Percentiles rank a stretch among this genome's conserved stretches.
Conservation (phyloP, 805 yeast species). For the Candida nanaspora region DNA sequence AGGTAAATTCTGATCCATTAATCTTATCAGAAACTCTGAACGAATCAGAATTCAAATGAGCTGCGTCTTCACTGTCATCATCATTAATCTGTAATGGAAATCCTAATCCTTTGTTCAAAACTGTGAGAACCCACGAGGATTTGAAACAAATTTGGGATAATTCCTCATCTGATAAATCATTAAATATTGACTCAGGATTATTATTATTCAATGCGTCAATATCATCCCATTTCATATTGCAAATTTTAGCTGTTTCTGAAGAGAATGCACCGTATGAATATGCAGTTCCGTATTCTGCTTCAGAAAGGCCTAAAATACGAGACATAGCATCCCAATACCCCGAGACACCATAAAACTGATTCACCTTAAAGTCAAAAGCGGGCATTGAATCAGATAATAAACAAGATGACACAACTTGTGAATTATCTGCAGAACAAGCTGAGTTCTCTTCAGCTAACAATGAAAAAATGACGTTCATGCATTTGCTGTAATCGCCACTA, state of each 20-base stretch:
- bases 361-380: slow-evolving; percentile 46
- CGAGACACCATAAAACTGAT: slow-evolving; percentile 57
- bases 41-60: slow-evolving; percentile 21
- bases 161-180: slow-evolving; percentile 34
- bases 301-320: slow-evolving; percentile 31
- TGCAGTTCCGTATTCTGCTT: slow-evolving; percentile 23
- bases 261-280: slow-evolving; percentile 40
- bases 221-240: slow-evolving; percentile 34
- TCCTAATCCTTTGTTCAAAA: slow-evolving; percentile 55
- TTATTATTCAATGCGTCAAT: slow-evolving; percentile 28
- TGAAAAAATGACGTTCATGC: slow-evolving; percentile 41
- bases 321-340: slow-evolving; percentile 61
- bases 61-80: slow-evolving; percentile 24
- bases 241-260: slow-evolving; percentile 37
- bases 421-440: slow-evolving; percentile 12
- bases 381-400: slow-evolving; percentile 47
- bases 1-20: slow-evolving; percentile 76
- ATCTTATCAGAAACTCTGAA: slow-evolving; percentile 51
- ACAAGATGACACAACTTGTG: slow-evolving; percentile 36
- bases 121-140: slow-evolving; percentile 49
- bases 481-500: slow-evolving; percentile 40
- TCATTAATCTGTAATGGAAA: slow-evolving; percentile 50
- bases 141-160: slow-evolving; percentile 52
- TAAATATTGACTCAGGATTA: slow-evolving; percentile 8
- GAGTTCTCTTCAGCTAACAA: slow-evolving; percentile 24